phyloP scores from a whole-genome alignment of 768 basidiomycete species.

The Stropharia rugosoannulata region DNA sequence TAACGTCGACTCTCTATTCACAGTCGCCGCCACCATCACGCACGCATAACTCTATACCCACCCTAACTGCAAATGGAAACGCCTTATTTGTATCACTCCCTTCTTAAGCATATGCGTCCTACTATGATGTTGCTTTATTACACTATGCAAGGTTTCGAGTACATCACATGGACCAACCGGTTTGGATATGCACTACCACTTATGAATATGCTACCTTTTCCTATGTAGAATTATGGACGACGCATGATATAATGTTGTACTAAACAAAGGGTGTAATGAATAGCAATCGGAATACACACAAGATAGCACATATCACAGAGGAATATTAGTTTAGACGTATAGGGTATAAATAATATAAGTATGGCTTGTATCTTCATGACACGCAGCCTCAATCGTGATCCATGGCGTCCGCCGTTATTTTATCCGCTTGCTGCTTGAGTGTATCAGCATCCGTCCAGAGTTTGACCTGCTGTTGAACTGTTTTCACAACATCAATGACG shows the following conservation, averaged over 20 bases:
- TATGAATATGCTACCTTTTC: neutral
- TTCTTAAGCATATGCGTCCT: too few species aligned
- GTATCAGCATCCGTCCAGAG: slow-evolving; percentile 44
- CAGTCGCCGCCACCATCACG: too few species aligned
- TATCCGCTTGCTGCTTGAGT: slow-evolving; percentile 19
- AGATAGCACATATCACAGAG: neutral
- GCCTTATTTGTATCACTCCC: too few species aligned
- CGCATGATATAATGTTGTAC: neutral
- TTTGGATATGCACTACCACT: neutral
- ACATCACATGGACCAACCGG: too few species aligned
- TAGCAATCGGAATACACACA: neutral
- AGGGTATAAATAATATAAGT: neutral
- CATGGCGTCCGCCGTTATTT: slow-evolving; percentile 10
- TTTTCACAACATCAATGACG: slow-evolving; percentile 34
- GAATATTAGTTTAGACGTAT: neutral
- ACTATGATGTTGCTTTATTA: too few species aligned
- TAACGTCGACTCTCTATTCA: too few species aligned
- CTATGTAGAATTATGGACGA: neutral
- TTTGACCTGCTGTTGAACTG: slow-evolving; percentile 41
- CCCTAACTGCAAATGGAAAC: too few species aligned
- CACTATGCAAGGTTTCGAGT: too few species aligned
- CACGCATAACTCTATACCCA: too few species aligned
- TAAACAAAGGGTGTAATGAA: neutral
- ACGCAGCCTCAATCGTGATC: slow-evolving; percentile 13
- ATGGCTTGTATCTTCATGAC: neutral